phyloP scores from a whole-genome alignment of 2,329 filamentous ascomycete species.

The Rutstroemia sp. region DNA sequence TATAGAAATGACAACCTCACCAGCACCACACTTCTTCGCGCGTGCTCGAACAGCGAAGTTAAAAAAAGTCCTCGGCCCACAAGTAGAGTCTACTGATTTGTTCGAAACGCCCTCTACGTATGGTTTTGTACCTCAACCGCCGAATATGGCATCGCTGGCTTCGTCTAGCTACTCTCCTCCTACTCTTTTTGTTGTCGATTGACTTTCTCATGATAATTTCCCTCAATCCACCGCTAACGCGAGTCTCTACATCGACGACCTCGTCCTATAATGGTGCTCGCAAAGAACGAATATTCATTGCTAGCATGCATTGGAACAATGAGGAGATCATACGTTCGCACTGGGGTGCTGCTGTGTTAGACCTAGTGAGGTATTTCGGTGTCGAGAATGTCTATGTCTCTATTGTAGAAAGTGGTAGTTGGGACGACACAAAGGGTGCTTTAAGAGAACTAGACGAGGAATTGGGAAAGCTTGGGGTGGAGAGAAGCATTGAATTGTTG shows the following conservation, averaged over 20 bases:
- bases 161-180: constrained; percentile 8
- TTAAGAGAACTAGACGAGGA: constrained; percentile 48
- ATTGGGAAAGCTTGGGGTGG: constrained; percentile 44
- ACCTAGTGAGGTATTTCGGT: constrained; percentile 49
- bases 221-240: background rate
- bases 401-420: constrained; percentile 61
- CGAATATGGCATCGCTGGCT: constrained; percentile 10
- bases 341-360: constrained; percentile 55
- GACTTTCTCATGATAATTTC: constrained; percentile 8
- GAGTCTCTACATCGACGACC: constrained; percentile 2
- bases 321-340: constrained; percentile 48
- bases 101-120: background rate
- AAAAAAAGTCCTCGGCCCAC: too few species aligned
- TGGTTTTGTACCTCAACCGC: constrained; percentile 3
- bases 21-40: too few species aligned
- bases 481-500: constrained; percentile 43
- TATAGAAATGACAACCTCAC: too few species aligned
- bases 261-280: background rate
- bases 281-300: constrained; percentile 48
- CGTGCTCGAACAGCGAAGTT: too few species aligned
- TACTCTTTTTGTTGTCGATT: constrained; percentile 9
- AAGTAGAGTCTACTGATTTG: background rate
- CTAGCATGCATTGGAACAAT: constrained; percentile 62
- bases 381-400: constrained; percentile 58
- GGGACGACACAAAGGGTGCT: constrained; percentile 60